Evolutionary conservation across 2,329 filamentous ascomycete species (phyloP).

Genomic region (Hymenotorrendiella dingleyae): DNA sequence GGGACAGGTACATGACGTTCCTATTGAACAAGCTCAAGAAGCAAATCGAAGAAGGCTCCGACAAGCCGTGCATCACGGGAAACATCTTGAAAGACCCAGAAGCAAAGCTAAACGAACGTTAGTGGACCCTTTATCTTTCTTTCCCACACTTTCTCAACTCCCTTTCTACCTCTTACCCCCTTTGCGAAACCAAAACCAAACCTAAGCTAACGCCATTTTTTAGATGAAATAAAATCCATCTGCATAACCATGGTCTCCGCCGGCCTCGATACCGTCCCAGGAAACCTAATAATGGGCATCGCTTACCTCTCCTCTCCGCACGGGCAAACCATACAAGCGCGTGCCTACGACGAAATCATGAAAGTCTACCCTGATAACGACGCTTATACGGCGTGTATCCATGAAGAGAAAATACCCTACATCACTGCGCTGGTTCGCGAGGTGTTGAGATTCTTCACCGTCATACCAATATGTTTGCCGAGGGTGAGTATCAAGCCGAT

Average conservation of each 20-base stretch:
- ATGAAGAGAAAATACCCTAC: slow-evolving; percentile 72
- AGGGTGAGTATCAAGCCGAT: slow-evolving; percentile 68
- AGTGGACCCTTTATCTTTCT: slow-evolving; percentile 21
- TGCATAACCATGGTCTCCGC: slow-evolving; percentile 78
- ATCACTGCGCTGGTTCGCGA: slow-evolving; percentile 75
- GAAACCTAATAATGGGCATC: slow-evolving; percentile 73
- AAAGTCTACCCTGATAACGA: slow-evolving; percentile 66
- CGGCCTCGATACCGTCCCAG: slow-evolving; percentile 75
- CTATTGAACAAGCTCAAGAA: slow-evolving; percentile 56
- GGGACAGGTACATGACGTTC: slow-evolving; percentile 59
- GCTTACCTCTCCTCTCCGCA: slow-evolving; percentile 64
- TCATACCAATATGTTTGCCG: slow-evolving; percentile 74
- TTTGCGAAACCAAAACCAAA: slow-evolving; percentile 36
- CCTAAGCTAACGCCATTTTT: slow-evolving; percentile 35
- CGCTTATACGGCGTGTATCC: slow-evolving; percentile 67
- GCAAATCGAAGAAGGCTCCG: slow-evolving; percentile 54
- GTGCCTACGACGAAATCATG: slow-evolving; percentile 64
- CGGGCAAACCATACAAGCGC: slow-evolving; percentile 64
- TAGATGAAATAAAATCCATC: slow-evolving; percentile 73
- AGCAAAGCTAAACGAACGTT: slow-evolving; percentile 61
- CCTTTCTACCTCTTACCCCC: too few relatives aligned
- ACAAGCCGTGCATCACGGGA: slow-evolving; percentile 63
- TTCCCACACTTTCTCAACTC: too few relatives aligned
- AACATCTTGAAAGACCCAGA: slow-evolving; percentile 58
- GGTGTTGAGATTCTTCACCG: slow-evolving; percentile 70